A percentile compares a stretch with the other conserved stretches of the same genome.
Evolutionary conservation across 139 green algal species (phyloP).

Genomic region (Chlamydomonas sp.): DNA sequence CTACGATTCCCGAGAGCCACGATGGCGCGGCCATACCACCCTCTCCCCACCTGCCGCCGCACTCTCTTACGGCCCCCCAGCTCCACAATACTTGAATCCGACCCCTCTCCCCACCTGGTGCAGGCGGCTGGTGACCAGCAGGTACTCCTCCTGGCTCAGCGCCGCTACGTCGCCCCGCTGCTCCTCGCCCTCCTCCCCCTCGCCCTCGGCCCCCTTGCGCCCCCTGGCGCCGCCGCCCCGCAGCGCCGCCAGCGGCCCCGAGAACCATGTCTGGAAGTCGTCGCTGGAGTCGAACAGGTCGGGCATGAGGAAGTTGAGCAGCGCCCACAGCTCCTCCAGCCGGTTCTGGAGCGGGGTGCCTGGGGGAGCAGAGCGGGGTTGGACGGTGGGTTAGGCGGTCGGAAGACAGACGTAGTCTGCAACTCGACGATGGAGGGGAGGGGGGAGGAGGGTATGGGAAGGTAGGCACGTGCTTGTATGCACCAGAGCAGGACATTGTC

Average conservation of each 20-base stretch:
- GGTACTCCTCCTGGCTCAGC: conserved; percentile 88
- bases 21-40: too few species aligned
- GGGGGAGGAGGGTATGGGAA: background rate
- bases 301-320: conserved; percentile 97
- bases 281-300: conserved; percentile 79
- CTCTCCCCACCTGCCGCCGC: too few species aligned
- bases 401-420: background rate
- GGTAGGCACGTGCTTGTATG: background rate
- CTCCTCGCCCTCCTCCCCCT: background rate
- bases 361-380: background rate
- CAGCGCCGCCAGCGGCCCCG: conserved; percentile 33
- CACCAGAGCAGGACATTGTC: too few species aligned
- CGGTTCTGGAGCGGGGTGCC: conserved; percentile 63
- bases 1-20: too few species aligned
- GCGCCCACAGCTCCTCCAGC: conserved; percentile 94
- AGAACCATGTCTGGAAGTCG: conserved; percentile 67
- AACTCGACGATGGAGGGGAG: background rate
- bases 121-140: conserved; percentile 91
- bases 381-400: background rate
- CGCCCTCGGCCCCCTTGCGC: conserved; percentile 28
- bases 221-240: background rate
- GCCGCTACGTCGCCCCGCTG: conserved; percentile 32
- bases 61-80: conserved; percentile 75
- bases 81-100: background rate
- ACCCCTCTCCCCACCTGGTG: conserved; percentile 63